Percentiles rank a stretch among this genome's conserved stretches.
These are phyloP conservation scores for Cytospora leucostoma DNA, from an alignment of 2,329 filamentous ascomycete genomes.

Conservation along the genomic window DNA sequence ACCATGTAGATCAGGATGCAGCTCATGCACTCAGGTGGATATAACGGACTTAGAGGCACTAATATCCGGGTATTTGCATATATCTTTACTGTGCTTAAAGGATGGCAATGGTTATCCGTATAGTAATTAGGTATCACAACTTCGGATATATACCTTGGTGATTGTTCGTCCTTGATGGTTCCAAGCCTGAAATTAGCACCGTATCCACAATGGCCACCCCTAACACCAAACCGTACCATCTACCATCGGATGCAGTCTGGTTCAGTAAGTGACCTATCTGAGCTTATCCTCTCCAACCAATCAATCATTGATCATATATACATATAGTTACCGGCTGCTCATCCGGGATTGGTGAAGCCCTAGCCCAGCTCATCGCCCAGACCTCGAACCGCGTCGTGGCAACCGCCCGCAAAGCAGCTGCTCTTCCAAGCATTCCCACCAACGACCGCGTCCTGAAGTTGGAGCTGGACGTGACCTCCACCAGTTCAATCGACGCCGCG, in stretches of 20 bases:
- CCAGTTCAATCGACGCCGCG: conserved; percentile 39
- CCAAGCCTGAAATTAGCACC: background rate
- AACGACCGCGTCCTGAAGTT: conserved; percentile 45
- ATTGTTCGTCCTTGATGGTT: background rate
- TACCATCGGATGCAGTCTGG: conserved; percentile 42
- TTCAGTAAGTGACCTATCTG: conserved; percentile 36
- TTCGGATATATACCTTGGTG: too few species aligned
- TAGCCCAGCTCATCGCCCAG: conserved; percentile 43
- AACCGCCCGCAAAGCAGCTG: conserved; percentile 47
- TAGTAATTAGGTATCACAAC: too few species aligned
- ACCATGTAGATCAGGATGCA: too few species aligned
- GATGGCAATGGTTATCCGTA: too few species aligned
- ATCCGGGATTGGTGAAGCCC: conserved; percentile 46
- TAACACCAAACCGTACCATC: conserved; percentile 34
- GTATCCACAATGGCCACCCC: background rate
- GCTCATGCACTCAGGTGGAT: too few species aligned
- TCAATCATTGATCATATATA: background rate
- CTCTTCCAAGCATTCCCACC: conserved; percentile 45
- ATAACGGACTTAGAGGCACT: too few species aligned
- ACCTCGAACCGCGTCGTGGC: conserved; percentile 46
- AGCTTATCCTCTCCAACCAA: background rate
- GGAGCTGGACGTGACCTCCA: conserved; percentile 49
- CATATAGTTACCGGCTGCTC: conserved; percentile 51
- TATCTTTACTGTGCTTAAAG: too few species aligned
- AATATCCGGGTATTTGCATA: too few species aligned